Conservation (phyloP, 371 early-diverging fungal species). For the Saksenaea oblongispora region DNA sequence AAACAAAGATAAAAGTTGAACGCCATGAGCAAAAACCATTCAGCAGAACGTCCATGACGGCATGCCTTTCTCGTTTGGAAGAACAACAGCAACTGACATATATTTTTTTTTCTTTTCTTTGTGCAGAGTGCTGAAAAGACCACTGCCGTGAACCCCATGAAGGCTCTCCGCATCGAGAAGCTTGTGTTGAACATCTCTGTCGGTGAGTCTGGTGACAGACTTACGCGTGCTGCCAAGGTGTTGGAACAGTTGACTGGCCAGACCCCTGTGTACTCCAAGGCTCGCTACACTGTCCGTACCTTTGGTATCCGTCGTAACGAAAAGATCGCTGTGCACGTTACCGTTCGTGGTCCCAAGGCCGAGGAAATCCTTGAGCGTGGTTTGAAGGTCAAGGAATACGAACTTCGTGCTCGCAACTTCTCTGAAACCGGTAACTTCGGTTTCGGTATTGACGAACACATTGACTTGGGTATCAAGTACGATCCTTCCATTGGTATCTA, state of each 20-base stretch:
- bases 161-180: conserved; percentile 98
- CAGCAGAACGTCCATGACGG: neutral
- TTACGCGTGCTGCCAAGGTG: conserved; percentile 99
- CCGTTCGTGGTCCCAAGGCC: conserved; percentile 90
- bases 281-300: conserved; percentile 99
- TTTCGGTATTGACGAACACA: conserved; percentile 99
- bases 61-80: neutral
- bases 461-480: conserved; percentile 99
- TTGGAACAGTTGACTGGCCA: conserved; percentile 99
- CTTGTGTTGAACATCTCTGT: conserved; percentile 99
- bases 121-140: conserved; percentile 66
- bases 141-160: conserved; percentile 90
- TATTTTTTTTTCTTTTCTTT: neutral
- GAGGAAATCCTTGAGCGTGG: conserved; percentile 98
- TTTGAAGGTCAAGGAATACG: conserved; percentile 99
- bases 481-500: conserved; percentile 99
- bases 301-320: conserved; percentile 99
- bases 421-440: conserved; percentile 99
- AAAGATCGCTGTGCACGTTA: conserved; percentile 99
- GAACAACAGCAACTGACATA: conserved; percentile 6
- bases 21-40: neutral
- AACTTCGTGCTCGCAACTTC: conserved; percentile 95
- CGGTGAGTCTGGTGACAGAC: conserved; percentile 98
- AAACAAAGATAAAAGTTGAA: neutral
- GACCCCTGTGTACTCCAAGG: conserved; percentile 99